phyloP scores from a whole-genome alignment of 371 early-diverging fungal genomes.

The Mortierella sp. region DNA sequence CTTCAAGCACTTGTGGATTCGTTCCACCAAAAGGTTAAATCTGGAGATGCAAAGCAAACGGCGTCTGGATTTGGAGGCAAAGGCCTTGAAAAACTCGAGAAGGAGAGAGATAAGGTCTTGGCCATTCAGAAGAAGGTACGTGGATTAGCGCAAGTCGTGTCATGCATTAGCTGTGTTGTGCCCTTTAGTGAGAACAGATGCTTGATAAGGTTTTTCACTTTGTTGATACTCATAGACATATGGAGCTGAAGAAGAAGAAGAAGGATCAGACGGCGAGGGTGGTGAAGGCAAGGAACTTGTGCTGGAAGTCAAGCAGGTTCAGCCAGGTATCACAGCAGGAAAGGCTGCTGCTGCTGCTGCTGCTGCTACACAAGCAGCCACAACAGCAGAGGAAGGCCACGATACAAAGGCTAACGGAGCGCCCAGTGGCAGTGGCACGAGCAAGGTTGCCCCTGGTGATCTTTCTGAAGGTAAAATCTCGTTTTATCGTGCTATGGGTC shows the following conservation, averaged over 20 bases:
- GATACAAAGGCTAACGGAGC: conserved; percentile 54
- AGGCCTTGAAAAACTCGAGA: conserved; percentile 94
- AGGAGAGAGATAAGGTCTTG: conserved; percentile 91
- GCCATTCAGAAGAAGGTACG: conserved; percentile 87
- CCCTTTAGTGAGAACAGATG: neutral
- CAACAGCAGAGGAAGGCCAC: conserved; percentile 57
- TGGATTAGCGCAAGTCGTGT: neutral
- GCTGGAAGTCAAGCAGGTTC: conserved; percentile 57
- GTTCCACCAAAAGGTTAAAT: conserved; percentile 89
- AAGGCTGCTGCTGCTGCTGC: conserved; percentile 65
- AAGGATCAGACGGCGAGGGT: conserved; percentile 75
- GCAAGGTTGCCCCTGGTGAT: conserved; percentile 9
- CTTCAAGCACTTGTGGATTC: conserved; percentile 82
- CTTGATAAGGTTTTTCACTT: neutral
- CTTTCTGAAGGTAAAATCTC: conserved; percentile 8
- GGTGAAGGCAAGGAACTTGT: conserved; percentile 48
- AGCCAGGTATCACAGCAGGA: conserved; percentile 67
- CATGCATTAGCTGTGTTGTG: neutral
- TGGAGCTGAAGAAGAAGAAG: conserved; percentile 78
- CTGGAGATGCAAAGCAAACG: conserved; percentile 84
- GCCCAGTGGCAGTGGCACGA: neutral
- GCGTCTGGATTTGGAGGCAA: conserved; percentile 98
- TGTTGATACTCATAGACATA: conserved; percentile 62
- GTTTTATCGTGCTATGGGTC: neutral
- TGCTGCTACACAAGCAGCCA: conserved; percentile 49